Base-by-base conservation (phyloP, 768 basidiomycete species). In the Lactarius vividus region DNA sequence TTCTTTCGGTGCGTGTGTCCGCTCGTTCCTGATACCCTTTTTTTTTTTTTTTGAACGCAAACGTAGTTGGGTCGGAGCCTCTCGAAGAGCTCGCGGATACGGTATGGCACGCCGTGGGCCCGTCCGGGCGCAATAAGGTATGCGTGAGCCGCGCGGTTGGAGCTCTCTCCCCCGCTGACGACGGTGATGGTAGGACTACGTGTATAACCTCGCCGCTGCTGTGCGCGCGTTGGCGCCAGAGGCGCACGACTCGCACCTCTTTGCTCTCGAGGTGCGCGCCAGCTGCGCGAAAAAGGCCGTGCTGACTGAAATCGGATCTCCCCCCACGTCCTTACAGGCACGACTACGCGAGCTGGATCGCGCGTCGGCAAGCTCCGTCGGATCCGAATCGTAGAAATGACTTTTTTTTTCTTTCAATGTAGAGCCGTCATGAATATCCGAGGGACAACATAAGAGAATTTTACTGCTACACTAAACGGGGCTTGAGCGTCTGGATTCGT, bases 111-210 rank as follows among this genome's bases (percentile, higher is more conserved):
- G 87, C 90, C 0, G 82, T 85, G 0, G 96, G 96, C 0, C 94
- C 95, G 0, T 97, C 95, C 0, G 96, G 96, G 0, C 84, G 79
- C 2, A 98, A 98, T 79, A 96, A 94, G 80, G 94, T 91, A 49
- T 1, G 57, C 63, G 11, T 29, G 33, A 5, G 9, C 44, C 29
- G 35, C 20, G 44, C n/a, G n/a, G n/a, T n/a, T n/a, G n/a, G n/a
- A n/a, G n/a, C 35, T 13, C 35, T 13, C 35, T 1, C 35, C 33
- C 35, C 35, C 35, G 35, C 35, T 37, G 35, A 37, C 35, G 35
- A 40, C 16, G 29, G 29, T 7, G 26, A 16, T 11, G 35, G 28
- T 56, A 96, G 93, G 94, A 97, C 40, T 98, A 98, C 72, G 79
- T 97, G 2, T 96, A 88, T 73, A 80, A 84, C 13, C 85, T 98